A percentile compares a stretch with the other conserved stretches of the same genome.
phyloP scores from a whole-genome alignment of 2,329 filamentous ascomycete genomes.

The Nakataea oryzae region DNA sequence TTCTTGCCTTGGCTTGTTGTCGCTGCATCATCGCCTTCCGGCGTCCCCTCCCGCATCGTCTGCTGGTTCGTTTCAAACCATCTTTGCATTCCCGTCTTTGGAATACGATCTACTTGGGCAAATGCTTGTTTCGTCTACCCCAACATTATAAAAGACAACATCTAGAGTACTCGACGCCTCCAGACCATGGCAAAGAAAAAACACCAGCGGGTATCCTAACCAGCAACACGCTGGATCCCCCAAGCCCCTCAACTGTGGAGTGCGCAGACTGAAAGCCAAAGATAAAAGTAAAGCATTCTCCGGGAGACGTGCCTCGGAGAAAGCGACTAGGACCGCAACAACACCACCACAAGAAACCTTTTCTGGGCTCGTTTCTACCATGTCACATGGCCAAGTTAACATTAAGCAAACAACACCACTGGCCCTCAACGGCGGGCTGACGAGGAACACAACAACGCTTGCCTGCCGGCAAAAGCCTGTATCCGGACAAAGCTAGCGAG shows the following conservation, averaged over 20 bases:
- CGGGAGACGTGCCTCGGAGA: no score
- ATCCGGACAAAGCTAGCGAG: background rate
- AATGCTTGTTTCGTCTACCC: background rate
- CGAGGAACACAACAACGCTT: background rate
- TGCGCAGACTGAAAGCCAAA: background rate
- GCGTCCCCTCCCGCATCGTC: no score
- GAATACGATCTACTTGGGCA: no score
- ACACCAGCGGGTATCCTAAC: background rate
- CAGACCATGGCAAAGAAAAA: background rate
- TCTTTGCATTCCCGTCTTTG: no score
- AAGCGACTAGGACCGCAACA: background rate
- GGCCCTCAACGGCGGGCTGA: background rate
- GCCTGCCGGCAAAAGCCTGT: background rate
- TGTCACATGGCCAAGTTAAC: background rate
- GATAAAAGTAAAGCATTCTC: background rate
- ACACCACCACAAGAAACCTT: background rate
- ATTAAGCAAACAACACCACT: background rate
- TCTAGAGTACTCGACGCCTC: background rate
- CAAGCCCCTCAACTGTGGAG: background rate
- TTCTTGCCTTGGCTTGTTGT: background rate
- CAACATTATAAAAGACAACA: background rate
- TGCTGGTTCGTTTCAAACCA: no score
- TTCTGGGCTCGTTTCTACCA: no score
- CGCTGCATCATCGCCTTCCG: no score
- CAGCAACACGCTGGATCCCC: background rate